Evolutionary conservation across 2,329 filamentous ascomycete species (phyloP), one percentile per base, ranked within the genome.

Genomic region (Chlorencoelia australis): DNA sequence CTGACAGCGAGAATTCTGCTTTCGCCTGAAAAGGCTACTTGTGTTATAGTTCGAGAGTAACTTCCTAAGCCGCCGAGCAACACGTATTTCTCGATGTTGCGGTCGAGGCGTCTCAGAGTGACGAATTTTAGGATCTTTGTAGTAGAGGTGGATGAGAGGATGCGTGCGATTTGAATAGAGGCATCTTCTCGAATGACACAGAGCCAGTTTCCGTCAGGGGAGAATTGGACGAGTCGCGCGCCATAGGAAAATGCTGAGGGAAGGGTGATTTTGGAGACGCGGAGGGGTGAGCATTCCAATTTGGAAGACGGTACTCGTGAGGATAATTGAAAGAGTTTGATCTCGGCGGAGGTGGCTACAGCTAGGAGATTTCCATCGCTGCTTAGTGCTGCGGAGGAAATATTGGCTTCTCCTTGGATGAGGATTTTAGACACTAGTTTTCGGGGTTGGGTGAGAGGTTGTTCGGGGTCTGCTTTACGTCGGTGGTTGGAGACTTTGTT

Each of bases 21-120:
- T 55, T 94, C 82, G 4, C 78, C 67, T 7, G 87, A 88, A 58
- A 96, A 95, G 2, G 79, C 69, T 17, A 80, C 59, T 36, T 84
- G 80, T 22, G 73, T 78, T 46, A 96, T 77, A 29, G 70, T 79
- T 55, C 82, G 73, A 44, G 86, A 75, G 59, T 95, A 96, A 17
- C 64, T 63, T n/a, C 80, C 81, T 36, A 85, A 67, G 5, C 79
- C 76, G 19, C 81, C 78, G 36, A 82, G 70, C 11, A 67, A 67
- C 39, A 64, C 61, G 50, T 70, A 66, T 57, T 68, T 73, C 21
- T 70, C 65, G 17, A 69, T 63, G 27, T 69, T 62, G 21, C 75
- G 69, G 37, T 65, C 57, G 36, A 79, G 58, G 22, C 75, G 70
- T 31, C 60, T 53, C 31, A 77, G 56, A 41, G 67, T 71, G 32